Base-by-base conservation (phyloP, 2,329 filamentous ascomycete species). In the Botrytis byssoidea region DNA sequence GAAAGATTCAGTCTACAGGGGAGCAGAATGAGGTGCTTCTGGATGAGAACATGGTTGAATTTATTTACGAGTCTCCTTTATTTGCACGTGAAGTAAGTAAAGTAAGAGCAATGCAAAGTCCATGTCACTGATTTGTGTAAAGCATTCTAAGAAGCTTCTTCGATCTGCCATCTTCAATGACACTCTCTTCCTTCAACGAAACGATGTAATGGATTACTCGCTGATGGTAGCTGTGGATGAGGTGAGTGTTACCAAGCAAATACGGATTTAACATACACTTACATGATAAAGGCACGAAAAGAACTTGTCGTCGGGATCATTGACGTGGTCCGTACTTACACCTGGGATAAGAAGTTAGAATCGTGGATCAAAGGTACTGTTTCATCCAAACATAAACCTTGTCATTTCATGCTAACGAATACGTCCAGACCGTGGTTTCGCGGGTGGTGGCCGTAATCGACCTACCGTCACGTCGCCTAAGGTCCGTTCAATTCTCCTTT, bases 291-390 rank as follows among this genome's bases (percentile, higher is more conserved):
- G 76, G 87, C 88, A 55, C 89, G 90, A 76, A 95, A 95, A 79
- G 95, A 99, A 83, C 89, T 99, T 22, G 94, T 98, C 22, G 95
- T 99, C 3, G 96, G 96, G 7, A 98, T 99, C 79, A 98, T 99
- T 77, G 95, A 99, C 82, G 98, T 96, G 82, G 98, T 99, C 77
- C 90, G 96, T 72, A 99, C 96, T 0, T 99, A 98, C 81, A 99
- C 96, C 0, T 99, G 96, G 94, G 96, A 99, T 85, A 99, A 99
- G 87, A 98, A 98, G 82, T 88, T 99, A n/a, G 96, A 99, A 84
- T 96, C 92, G 72, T 99, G 96, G 96, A 98, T 99, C 87, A 99
- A 99, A 83, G 76, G 71, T 73, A 69, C n/a, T 22, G 22, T 42
- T 57, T 12, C 10, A 14, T 18, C n/a, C 37, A 42, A 44, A 25